Evolutionary conservation across 345 rosid genomes (phyloP).

Genomic region (Melaleuca alternifolia): DNA sequence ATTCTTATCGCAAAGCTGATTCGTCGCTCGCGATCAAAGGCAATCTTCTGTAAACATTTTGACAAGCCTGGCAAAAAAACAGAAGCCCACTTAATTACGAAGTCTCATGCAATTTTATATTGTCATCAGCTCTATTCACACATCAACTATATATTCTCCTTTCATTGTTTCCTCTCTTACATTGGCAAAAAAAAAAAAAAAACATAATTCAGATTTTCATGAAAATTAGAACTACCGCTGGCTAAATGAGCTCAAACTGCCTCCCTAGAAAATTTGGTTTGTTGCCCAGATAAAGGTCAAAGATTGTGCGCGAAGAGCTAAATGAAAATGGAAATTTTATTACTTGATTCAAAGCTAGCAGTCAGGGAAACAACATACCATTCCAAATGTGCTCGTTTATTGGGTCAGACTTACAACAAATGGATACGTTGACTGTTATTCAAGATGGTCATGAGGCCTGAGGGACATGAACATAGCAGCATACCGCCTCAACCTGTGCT

Average conservation of each 20-base stretch:
- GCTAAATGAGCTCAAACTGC: background rate
- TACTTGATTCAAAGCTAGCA: background rate
- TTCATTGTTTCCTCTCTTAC: background rate
- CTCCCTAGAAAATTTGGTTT: background rate
- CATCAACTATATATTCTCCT: background rate
- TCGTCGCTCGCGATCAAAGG: too few species aligned
- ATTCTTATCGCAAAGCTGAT: too few species aligned
- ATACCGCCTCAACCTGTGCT: slow-evolving; percentile 18
- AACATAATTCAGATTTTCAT: background rate
- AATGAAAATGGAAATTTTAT: background rate
- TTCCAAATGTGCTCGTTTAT: background rate
- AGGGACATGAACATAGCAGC: slow-evolving; percentile 61
- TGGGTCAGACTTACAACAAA: background rate
- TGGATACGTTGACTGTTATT: slow-evolving; percentile 7
- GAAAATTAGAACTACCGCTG: background rate
- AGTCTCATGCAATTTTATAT: too few species aligned
- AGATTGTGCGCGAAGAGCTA: background rate
- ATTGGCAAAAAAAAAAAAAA: background rate
- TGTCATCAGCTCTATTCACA: too few species aligned
- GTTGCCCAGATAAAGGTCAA: background rate
- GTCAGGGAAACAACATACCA: background rate
- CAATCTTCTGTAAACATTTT: too few species aligned
- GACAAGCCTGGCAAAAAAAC: too few species aligned
- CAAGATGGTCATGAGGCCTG: slow-evolving; percentile 60
- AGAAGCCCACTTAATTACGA: too few species aligned